These are phyloP conservation scores for Echium plantagineum DNA, from an alignment of 257 asterid genomes.

Conservation along the genomic window DNA sequence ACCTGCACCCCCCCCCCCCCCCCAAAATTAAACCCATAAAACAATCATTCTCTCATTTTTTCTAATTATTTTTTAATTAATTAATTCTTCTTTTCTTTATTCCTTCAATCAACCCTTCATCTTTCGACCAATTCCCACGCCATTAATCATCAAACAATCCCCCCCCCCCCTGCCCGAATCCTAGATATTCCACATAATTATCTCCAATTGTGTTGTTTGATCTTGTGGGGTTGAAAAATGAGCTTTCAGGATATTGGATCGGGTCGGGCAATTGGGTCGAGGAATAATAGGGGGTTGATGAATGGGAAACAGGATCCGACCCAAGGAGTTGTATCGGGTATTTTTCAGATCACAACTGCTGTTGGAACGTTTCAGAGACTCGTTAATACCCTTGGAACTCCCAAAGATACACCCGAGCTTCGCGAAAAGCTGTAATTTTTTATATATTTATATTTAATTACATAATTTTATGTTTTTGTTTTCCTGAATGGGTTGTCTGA, in stretches of 20 bases:
- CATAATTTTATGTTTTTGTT: not conserved
- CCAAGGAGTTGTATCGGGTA: constrained; percentile 88
- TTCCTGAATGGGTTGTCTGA: not conserved
- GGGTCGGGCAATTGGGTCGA: constrained; percentile 51
- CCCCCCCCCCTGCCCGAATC: not conserved
- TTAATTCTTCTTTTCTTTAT: too few relatives aligned
- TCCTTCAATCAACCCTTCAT: too few relatives aligned
- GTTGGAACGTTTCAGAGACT: constrained; percentile 89
- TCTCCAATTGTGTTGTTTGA: constrained; percentile 8
- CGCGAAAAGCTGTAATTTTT: constrained; percentile 87
- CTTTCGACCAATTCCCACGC: too few relatives aligned
- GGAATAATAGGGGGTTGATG: constrained; percentile 44
- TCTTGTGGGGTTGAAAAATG: constrained; percentile 22
- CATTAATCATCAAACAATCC: not conserved
- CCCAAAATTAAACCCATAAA: too few relatives aligned
- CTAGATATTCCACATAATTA: not conserved
- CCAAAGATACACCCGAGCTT: constrained; percentile 90
- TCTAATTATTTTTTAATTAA: too few relatives aligned
- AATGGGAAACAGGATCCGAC: constrained; percentile 18
- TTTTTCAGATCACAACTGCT: constrained; percentile 85
- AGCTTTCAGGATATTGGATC: constrained; percentile 94
- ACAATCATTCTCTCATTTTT: too few relatives aligned
- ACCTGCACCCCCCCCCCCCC: too few relatives aligned
- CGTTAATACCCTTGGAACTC: constrained; percentile 89
- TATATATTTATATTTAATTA: too few relatives aligned